These are phyloP conservation scores for Rhizopogon rudus DNA, from an alignment of 768 basidiomycete genomes.

Conservation along the genomic window DNA sequence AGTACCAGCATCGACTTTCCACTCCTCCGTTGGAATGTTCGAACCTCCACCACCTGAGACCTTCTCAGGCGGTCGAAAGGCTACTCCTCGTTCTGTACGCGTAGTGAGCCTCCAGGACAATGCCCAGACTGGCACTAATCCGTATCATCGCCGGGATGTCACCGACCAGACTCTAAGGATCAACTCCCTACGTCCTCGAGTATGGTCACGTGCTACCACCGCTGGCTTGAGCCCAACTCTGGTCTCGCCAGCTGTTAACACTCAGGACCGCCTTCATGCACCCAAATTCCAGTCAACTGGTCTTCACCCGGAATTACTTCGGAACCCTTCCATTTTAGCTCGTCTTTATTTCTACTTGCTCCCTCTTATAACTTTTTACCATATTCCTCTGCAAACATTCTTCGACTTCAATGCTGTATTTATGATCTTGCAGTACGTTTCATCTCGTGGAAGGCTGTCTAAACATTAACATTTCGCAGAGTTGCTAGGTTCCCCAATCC, in stretches of 20 bases:
- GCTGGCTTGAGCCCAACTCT: conserved; percentile 38
- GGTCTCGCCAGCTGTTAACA: conserved; percentile 32
- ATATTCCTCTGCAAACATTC: conserved; percentile 73
- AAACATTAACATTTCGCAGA: conserved; percentile 32
- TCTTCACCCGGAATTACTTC: conserved; percentile 64
- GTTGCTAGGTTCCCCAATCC: conserved; percentile 73
- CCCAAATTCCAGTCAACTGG: conserved; percentile 66
- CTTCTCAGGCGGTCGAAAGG: conserved; percentile 56
- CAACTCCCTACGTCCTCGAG: conserved; percentile 38
- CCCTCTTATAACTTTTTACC: conserved; percentile 67
- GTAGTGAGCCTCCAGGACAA: conserved; percentile 69
- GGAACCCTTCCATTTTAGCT: conserved; percentile 50
- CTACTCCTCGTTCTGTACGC: conserved; percentile 77
- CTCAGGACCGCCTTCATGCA: conserved; percentile 34
- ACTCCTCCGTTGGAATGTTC: conserved; percentile 44
- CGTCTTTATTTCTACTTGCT: conserved; percentile 64
- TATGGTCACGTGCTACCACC: conserved; percentile 56
- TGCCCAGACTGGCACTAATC: conserved; percentile 32
- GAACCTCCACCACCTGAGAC: conserved; percentile 28
- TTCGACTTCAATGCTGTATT: conserved; percentile 89
- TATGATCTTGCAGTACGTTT: conserved; percentile 75
- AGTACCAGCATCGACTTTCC: conserved; percentile 65
- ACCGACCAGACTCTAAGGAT: conserved; percentile 46
- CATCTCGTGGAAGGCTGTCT: conserved; percentile 8
- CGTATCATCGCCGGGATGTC: conserved; percentile 33